Evolutionary conservation across 2,329 filamentous ascomycete genomes (phyloP).

Genomic region (Neofusicoccum laricinum): DNA sequence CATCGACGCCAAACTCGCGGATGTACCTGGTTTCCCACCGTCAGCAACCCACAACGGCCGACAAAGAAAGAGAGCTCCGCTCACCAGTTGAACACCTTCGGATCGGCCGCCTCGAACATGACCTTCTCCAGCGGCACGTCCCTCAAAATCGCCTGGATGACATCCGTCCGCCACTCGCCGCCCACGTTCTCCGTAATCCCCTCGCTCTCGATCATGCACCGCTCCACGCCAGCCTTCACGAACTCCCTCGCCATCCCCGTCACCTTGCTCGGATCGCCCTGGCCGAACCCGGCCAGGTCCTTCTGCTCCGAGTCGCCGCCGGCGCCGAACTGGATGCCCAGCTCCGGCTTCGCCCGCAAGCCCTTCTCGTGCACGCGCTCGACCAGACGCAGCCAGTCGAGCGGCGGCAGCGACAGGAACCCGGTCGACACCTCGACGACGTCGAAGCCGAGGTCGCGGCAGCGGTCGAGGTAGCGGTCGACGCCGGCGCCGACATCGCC

Average conservation of each 20-base stretch:
- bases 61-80: not conserved
- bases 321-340: constrained; percentile 57
- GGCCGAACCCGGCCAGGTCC: constrained; percentile 48
- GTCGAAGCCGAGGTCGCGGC: constrained; percentile 54
- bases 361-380: constrained; percentile 43
- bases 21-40: constrained; percentile 38
- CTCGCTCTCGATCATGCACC: constrained; percentile 60
- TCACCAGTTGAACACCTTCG: constrained; percentile 51
- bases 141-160: constrained; percentile 52
- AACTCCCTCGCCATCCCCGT: constrained; percentile 51
- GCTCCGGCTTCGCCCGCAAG: constrained; percentile 53
- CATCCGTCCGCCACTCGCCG: constrained; percentile 53
- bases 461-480: constrained; percentile 52
- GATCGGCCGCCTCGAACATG: constrained; percentile 59
- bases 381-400: constrained; percentile 22
- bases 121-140: constrained; percentile 52
- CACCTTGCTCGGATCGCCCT: constrained; percentile 49
- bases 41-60: constrained; percentile 26
- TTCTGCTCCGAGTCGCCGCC: constrained; percentile 52
- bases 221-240: constrained; percentile 51
- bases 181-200: constrained; percentile 57
- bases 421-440: constrained; percentile 54
- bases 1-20: constrained; percentile 55
- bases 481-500: constrained; percentile 44
- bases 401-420: constrained; percentile 44